Percentiles rank a stretch among this genome's conserved stretches.
Evolutionary conservation across 768 basidiomycete species (phyloP).

Genomic region (Leccinum subgranulosum): DNA sequence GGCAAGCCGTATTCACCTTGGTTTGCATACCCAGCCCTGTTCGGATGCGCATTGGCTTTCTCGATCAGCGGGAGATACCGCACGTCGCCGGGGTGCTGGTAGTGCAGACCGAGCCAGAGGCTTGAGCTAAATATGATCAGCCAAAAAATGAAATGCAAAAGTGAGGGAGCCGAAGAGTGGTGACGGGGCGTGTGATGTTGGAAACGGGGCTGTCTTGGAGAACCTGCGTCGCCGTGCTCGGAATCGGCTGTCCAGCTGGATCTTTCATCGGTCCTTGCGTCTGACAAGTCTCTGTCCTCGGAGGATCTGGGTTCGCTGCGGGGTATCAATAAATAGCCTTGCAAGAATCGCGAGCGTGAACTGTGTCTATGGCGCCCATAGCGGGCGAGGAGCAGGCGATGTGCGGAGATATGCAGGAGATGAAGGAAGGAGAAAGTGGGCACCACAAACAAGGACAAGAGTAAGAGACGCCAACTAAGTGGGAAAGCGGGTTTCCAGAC

Average conservation of each 20-base stretch:
- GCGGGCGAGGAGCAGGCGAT: background rate
- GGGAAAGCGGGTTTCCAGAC: constrained; percentile 22
- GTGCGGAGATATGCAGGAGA: background rate
- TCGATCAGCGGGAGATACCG: constrained; percentile 15
- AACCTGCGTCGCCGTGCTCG: background rate
- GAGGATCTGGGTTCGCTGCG: constrained; percentile 5
- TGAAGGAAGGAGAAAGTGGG: constrained; percentile 14
- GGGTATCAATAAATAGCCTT: constrained; percentile 10
- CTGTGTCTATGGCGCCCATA: background rate
- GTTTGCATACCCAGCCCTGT: constrained; percentile 13
- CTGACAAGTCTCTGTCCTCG: background rate
- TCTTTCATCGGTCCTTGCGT: background rate
- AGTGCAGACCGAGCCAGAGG: constrained; percentile 4
- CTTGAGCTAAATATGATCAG: background rate
- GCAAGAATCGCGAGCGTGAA: background rate
- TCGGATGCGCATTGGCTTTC: constrained; percentile 10
- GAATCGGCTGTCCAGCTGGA: background rate
- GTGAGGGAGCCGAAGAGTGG: background rate
- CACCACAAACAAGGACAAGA: constrained; percentile 12
- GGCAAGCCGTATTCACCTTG: constrained; percentile 4
- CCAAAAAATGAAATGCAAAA: constrained; percentile 6
- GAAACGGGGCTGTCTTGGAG: background rate
- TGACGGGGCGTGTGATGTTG: background rate
- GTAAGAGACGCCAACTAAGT: constrained; percentile 14
- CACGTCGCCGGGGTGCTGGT: constrained; percentile 5